Base-by-base conservation (phyloP, 495 filamentous ascomycete genomes). In the Penicillium odoratum region DNA sequence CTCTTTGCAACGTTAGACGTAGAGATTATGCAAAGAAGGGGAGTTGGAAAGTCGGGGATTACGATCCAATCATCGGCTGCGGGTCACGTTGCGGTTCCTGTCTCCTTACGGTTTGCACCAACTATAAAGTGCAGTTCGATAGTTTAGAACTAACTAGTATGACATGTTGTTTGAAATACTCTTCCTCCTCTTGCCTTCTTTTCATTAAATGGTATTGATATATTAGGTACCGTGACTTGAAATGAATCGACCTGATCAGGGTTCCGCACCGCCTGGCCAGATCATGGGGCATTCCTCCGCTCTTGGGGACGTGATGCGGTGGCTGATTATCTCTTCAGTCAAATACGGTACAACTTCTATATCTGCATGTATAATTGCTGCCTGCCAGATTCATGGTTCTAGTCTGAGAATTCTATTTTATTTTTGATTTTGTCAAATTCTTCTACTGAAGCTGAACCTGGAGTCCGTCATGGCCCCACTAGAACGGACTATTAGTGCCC, bases 61-160 rank as follows among this genome's bases (percentile, higher is more conserved):
- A 53, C 34, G 58, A 62, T 61, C 67, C 67, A 69, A 69, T 69
- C 67, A 69, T 30, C 55, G 57, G 53, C 34, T 49, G 58, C 65
- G 53, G 64, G 65, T 69, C 67, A 67, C 67, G 67, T 69, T 68
- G 59, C 58, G 56, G 33, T 48, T 58, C 45, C 48, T 47, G 56
- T 53, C 29, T 56, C 48, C 48, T 38, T 34, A 7, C 16, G 30
- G 31, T 51, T 40, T 40, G 30, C 30, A 40, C 15, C 15, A 16
- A 40, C 38, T 40, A 40, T 40, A 40, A 16, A 33, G 31, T 33
- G 33, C 10, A 36, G 9, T 36, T 36, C 9, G 4, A 8, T 36
- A 36, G 33, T 36, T 11, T 11, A 9, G 9, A 11, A 36, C 13
- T 36, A 11, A 11, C 33, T 36, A 4, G 10, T 11, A 36, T 9